A percentile compares a stretch with the other conserved stretches of the same genome.
Evolutionary conservation across 306 rosid species (phyloP).

Genomic region (Vicia faba): DNA sequence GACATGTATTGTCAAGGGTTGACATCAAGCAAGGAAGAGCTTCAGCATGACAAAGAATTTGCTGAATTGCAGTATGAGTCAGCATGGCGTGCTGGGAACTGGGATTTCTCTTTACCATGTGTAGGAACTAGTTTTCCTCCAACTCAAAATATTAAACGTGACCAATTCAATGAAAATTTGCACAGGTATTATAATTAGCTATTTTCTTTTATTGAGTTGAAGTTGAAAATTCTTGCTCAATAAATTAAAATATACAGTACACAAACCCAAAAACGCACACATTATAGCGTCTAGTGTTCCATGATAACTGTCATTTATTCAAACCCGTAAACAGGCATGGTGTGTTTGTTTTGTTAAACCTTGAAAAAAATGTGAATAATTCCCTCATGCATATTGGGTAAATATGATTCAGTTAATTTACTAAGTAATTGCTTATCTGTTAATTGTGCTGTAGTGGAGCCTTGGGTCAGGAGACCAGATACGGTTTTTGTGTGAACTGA

Average conservation of each 20-base stretch:
- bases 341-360: background rate
- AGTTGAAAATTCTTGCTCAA: constrained; percentile 9
- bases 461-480: constrained; percentile 8
- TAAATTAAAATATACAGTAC: background rate
- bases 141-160: constrained; percentile 48
- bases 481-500: constrained; percentile 8
- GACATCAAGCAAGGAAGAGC: constrained; percentile 62
- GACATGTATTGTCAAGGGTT: constrained; percentile 92
- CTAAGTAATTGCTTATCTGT: background rate
- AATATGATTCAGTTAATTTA: constrained; percentile 1
- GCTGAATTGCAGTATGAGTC: constrained; percentile 89
- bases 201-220: constrained; percentile 16
- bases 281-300: background rate
- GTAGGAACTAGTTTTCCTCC: constrained; percentile 47
- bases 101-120: constrained; percentile 81
- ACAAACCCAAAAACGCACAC: background rate
- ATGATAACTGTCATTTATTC: background rate
- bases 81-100: constrained; percentile 96
- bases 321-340: constrained; percentile 1
- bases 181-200: constrained; percentile 63
- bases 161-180: constrained; percentile 76
- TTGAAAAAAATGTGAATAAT: background rate
- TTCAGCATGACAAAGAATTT: constrained; percentile 84
- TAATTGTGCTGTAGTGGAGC: constrained; percentile 13
- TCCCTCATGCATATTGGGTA: background rate